Evolutionary conservation across 2,329 filamentous ascomycete species (phyloP), one percentile per base, ranked within the genome.

Genomic region (Colletotrichum chlorophyti): DNA sequence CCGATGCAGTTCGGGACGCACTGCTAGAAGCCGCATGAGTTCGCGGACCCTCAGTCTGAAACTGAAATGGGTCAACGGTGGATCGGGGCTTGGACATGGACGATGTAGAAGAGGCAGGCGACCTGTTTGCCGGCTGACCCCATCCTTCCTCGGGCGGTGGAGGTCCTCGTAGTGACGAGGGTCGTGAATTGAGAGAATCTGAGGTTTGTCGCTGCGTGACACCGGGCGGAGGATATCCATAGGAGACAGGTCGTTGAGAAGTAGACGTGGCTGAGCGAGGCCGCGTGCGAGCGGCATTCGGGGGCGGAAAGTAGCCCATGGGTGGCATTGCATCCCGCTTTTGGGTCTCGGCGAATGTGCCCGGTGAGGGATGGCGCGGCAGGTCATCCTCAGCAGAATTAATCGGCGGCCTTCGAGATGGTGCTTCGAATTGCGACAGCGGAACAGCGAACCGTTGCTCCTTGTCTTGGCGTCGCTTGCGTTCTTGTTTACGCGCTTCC

Each of bases 381-480:
- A 75, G 66, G 31, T 73, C 71, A 41, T 76, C 72, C 35, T 73
- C 71, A 17, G 68, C 68, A 23, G 54, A 61, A 27, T 64, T 66
- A 7, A 65, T 63, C 26, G 64, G 66, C 47, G 64, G 69, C 65
- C 68, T 74, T 66, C 73, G 73, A 17, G 76, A 70, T 12, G 74
- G 63, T 8, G 76, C 70, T 34, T 78, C 80, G 35, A 86, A 72
- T 11, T 83, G 78, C 6, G 82, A 77, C 14, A 86, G 70, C 1
- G 83, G 82, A 21, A 86, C 74, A 6, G 83, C 76, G 41, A 84
- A 74, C 21, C 83, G 78, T 52, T 80, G 74, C 51, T 80, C 75
- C 64, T 74, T 72, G 51, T 72, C 70, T 60, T 71, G 79, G 40
- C 70, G 70, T 65, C 72, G 73, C 66, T 69, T 78, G 63, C 71